Base-by-base conservation (phyloP, 1,139 yeast genomes). In the Suhomyces bolitotheri region DNA sequence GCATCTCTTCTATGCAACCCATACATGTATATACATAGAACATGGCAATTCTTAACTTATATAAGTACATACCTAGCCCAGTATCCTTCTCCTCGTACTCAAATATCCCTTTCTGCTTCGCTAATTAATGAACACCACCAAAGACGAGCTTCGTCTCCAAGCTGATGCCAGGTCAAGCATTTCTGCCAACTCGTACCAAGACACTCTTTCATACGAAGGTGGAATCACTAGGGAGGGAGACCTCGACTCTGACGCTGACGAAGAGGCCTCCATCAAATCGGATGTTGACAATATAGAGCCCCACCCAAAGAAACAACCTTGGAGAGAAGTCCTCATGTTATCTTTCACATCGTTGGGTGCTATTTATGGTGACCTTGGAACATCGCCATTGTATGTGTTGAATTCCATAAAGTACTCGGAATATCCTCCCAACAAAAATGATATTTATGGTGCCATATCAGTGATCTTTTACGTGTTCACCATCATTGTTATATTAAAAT, bases 351-450 rank as follows among this genome's bases (percentile, higher is more conserved):
- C 73, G 2, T 58, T 78, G 25, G 83, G 83, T 20, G 77, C 80
- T 10, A 74, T 78, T 31, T 78, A 77, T 50, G 82, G 84, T 41
- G 83, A 78, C 53, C 58, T 78, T 36, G 82, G 80, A 21, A 78
- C 83, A 4, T 74, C 81, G 9, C 83, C 83, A 1, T 58, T 78
- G 39, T 78, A 78, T 50, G 73, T 70, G 8, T 54, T 72, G 42
- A 64, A 73, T 39, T 64, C 78, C 11, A 64, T 76, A 39, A 64
- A 69, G 37, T 61, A 61, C 44, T 48, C 56, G 4, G 46, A 58
- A 16, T 40, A 43, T 8, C 58, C 62, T 4, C 67, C 71, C 2
- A 57, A 58, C 7, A 42, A 54, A 29, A 59, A 62, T 2, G 78
- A 76, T 29, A 48, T 75, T 15, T 61, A 69, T 34, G 83, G 83